Percentiles rank a stretch among this genome's conserved stretches.
These are phyloP conservation scores for Mortierella sp. DNA, from an alignment of 371 early-diverging fungal species.

Conservation along the genomic window DNA sequence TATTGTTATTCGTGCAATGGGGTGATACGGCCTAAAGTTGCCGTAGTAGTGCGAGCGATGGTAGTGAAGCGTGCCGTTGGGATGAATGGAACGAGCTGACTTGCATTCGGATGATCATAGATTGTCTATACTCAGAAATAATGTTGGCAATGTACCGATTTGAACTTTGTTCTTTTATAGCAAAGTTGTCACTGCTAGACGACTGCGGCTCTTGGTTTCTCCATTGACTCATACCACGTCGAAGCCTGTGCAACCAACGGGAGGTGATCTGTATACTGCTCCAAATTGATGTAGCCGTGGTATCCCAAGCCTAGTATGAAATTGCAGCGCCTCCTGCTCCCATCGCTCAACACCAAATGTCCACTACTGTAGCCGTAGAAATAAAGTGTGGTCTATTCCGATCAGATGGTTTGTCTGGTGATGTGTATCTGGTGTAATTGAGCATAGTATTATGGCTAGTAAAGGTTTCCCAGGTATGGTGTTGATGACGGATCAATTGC, in stretches of 20 bases:
- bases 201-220: conserved; percentile 24
- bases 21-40: background rate
- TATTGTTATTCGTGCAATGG: background rate
- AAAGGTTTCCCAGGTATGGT: too few relatives aligned
- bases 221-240: conserved; percentile 27
- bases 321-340: conserved; percentile 1
- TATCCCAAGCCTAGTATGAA: background rate
- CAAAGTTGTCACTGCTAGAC: too few relatives aligned
- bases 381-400: too few relatives aligned
- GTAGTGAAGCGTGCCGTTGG: background rate
- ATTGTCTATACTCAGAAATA: background rate
- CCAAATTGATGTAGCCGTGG: background rate
- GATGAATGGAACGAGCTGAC: background rate
- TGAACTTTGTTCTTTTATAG: too few relatives aligned
- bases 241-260: background rate
- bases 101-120: conserved; percentile 19
- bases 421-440: background rate
- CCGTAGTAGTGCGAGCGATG: background rate
- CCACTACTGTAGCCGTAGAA: too few relatives aligned
- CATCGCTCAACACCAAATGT: too few relatives aligned
- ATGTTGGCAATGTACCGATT: background rate
- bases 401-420: too few relatives aligned
- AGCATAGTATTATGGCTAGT: background rate
- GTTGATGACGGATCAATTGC: too few relatives aligned
- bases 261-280: background rate